Percentiles rank a stretch among this genome's conserved stretches.
Evolutionary conservation across 2,329 filamentous ascomycete species (phyloP).

Genomic region (Mycosphaerelloides madeirae): DNA sequence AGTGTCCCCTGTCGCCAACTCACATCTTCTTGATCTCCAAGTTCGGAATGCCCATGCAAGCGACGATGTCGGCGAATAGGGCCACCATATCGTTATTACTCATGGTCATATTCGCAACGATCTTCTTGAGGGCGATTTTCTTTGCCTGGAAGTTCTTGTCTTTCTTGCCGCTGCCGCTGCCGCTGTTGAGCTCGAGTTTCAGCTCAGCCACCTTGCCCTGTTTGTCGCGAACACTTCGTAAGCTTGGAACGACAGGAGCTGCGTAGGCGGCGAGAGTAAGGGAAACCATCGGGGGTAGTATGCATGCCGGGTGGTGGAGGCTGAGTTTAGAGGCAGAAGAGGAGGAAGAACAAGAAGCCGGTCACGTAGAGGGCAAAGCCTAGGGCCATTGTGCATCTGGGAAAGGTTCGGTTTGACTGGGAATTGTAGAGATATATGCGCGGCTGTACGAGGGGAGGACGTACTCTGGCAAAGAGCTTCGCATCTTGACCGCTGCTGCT

Average conservation of each 20-base stretch:
- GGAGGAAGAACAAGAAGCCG: not conserved
- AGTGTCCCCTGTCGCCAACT: conserved; percentile 25
- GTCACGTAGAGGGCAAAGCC: not conserved
- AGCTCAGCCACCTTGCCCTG: conserved; percentile 99
- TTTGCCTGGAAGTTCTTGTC: conserved; percentile 94
- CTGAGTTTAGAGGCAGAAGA: not conserved
- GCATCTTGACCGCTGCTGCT: conserved; percentile 78
- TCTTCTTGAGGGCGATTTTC: conserved; percentile 98
- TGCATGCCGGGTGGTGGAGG: conserved; percentile 3
- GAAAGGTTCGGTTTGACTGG: no score
- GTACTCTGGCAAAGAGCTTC: conserved; percentile 97
- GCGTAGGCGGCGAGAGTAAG: no score
- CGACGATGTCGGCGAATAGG: conserved; percentile 90
- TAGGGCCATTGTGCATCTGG: no score
- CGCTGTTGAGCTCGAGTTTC: conserved; percentile 68
- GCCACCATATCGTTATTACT: conserved; percentile 99
- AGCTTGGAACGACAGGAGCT: conserved; percentile 7
- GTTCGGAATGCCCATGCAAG: conserved; percentile 89
- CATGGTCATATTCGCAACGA: conserved; percentile 99
- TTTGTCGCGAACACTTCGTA: conserved; percentile 28
- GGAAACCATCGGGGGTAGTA: no score
- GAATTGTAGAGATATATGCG: no score
- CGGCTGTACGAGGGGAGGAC: conserved; percentile 32
- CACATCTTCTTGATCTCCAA: conserved; percentile 99
- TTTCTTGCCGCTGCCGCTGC: conserved; percentile 77